Evolutionary conservation across 2,329 filamentous ascomycete species (phyloP), one percentile per base, ranked within the genome.

Genomic region (Chaetomium olivaceum): DNA sequence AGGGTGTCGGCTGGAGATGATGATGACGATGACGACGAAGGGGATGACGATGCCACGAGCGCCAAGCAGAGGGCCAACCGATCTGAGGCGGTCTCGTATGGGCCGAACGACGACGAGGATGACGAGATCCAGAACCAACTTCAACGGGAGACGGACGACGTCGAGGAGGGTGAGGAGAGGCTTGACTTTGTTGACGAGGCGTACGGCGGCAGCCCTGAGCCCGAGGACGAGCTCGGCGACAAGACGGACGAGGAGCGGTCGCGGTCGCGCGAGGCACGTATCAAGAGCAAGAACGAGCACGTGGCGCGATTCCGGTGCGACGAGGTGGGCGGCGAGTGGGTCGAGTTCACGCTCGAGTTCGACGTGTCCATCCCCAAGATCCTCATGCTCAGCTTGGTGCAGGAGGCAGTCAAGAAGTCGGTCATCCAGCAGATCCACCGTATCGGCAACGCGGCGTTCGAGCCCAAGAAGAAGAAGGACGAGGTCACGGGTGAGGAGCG

Each of bases 41-140:
- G 27, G 21, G 89, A 88, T 62, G 89, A 88, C 64, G 91, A 96
- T 74, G 92, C 86, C 58, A 93, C 88, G 4, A 87, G 85, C 68
- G 87, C 87, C 71, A 96, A 92, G 79, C 85, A 88, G 73, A 87
- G 85, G 72, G 87, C 88, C 55, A 95, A 96, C 76, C 89, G 91
- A 50, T 82, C 85, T 61, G 91, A 97, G 77, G 91, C 90, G 33
- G 89, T 94, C 2, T 95, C 92, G 16, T 98, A 97, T 71, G 94
- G 92, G 48, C 91, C 89, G 39, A 96, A 96, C 56, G 95, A 98
- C 74, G 93, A 97, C 5, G 94, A 94, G 4, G 95, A 98, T 74
- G 86, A 92, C 70, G 88, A 85, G 43, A 87, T 96, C 62, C 88
- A 90, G 72, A 81, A 82, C 61, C 83, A 85, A 64, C 84, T 89